Percentiles rank a stretch among this genome's conserved stretches.
phyloP scores from a whole-genome alignment of 1,284 basidiomycete species.

The Butyriboletus appendiculatus region DNA sequence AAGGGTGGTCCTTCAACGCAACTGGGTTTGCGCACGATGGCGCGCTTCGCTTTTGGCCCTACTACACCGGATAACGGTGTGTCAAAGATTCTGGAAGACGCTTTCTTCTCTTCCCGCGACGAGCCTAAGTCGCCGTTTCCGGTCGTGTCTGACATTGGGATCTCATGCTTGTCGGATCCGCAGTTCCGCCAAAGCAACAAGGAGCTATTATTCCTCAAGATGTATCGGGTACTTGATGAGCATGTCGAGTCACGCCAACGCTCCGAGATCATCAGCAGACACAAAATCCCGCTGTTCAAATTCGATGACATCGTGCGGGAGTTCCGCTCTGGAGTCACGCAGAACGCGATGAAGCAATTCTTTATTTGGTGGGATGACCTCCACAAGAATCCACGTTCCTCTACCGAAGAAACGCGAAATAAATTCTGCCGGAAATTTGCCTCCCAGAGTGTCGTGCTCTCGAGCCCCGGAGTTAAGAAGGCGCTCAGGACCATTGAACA shows the following conservation, averaged over 20 bases:
- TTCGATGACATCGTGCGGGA: constrained; percentile 78
- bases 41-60: constrained; percentile 83
- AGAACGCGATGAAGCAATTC: constrained; percentile 79
- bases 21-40: constrained; percentile 74
- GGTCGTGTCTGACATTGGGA: constrained; percentile 70
- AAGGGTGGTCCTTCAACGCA: constrained; percentile 51
- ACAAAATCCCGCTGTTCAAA: constrained; percentile 67
- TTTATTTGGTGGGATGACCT: constrained; percentile 82
- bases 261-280: constrained; percentile 49
- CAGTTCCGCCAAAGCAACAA: background rate
- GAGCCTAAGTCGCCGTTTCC: constrained; percentile 20
- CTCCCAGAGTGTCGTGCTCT: background rate
- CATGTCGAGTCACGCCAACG: constrained; percentile 44
- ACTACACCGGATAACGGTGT: constrained; percentile 86
- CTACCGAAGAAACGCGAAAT: background rate
- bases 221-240: constrained; percentile 9
- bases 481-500: constrained; percentile 67
- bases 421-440: constrained; percentile 12
- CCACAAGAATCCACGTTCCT: background rate
- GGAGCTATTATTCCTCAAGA: constrained; percentile 13
- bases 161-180: constrained; percentile 33
- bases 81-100: constrained; percentile 68
- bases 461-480: background rate
- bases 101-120: constrained; percentile 74
- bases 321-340: constrained; percentile 55